Evolutionary conservation across 768 basidiomycete genomes (phyloP).

Genomic region (Termitomyces sp.): DNA sequence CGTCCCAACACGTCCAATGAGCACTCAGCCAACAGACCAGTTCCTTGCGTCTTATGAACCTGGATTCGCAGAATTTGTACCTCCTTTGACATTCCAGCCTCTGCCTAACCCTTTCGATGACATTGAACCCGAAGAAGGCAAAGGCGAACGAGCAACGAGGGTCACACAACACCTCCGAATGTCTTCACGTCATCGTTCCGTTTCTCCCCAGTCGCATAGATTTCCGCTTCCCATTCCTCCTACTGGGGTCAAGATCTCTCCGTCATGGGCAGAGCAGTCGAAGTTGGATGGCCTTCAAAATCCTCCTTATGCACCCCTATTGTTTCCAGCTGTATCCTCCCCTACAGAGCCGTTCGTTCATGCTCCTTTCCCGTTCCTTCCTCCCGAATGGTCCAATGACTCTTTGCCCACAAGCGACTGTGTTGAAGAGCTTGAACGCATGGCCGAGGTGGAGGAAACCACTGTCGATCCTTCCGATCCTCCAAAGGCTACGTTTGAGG

Average conservation of each 20-base stretch:
- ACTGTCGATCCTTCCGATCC: constrained; percentile 30
- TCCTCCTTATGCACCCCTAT: neutral
- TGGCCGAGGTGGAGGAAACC: constrained; percentile 51
- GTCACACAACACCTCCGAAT: constrained; percentile 54
- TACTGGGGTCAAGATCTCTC: constrained; percentile 7
- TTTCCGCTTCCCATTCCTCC: constrained; percentile 32
- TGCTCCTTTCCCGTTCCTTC: constrained; percentile 66
- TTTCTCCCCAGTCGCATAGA: constrained; percentile 56
- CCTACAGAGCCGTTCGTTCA: constrained; percentile 32
- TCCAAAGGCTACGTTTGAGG: constrained; percentile 13
- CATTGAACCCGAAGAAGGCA: constrained; percentile 45
- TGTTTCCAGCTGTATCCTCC: neutral
- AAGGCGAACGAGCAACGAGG: constrained; percentile 54
- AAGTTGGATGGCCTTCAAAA: neutral
- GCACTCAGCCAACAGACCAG: constrained; percentile 5
- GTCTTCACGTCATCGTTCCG: constrained; percentile 52
- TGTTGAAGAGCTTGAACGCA: constrained; percentile 67
- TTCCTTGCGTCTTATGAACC: constrained; percentile 10
- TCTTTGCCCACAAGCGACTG: constrained; percentile 44
- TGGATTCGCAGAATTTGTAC: constrained; percentile 11
- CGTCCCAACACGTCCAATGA: constrained; percentile 9
- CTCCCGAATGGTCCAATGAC: constrained; percentile 51
- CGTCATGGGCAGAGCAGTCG: neutral
- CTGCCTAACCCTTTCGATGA: neutral
- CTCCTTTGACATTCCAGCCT: constrained; percentile 12